Evolutionary conservation across 805 yeast species (phyloP).

Genomic region (Torulaspora indica): DNA sequence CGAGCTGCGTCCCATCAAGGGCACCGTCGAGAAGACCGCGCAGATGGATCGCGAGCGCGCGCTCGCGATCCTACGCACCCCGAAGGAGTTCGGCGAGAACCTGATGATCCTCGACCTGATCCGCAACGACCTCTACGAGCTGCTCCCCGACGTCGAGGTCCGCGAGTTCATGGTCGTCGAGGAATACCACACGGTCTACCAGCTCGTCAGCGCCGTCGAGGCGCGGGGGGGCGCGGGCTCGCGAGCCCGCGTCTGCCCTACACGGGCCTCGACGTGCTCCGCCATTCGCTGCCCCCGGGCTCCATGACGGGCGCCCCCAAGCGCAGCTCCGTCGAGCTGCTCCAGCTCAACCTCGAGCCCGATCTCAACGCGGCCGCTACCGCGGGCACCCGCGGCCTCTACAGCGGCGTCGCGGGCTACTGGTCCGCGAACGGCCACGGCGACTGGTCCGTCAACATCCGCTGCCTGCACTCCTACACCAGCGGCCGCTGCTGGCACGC

Average conservation of each 20-base stretch:
- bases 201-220: constrained; percentile 81
- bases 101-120: constrained; percentile 95
- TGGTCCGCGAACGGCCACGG: constrained; percentile 85
- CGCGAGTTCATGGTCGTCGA: constrained; percentile 84
- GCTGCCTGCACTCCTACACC: constrained; percentile 69
- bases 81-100: constrained; percentile 93
- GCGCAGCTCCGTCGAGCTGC: constrained; percentile 79
- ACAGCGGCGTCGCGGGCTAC: constrained; percentile 93
- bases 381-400: constrained; percentile 59
- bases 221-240: constrained; percentile 59
- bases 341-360: constrained; percentile 43
- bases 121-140: constrained; percentile 78
- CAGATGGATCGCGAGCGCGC: constrained; percentile 57
- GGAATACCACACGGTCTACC: constrained; percentile 87
- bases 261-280: constrained; percentile 73
- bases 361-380: constrained; percentile 34
- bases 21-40: constrained; percentile 73
- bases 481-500: constrained; percentile 61
- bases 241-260: constrained; percentile 29
- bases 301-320: constrained; percentile 99
- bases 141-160: constrained; percentile 62
- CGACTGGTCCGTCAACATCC: constrained; percentile 94
- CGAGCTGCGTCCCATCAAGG: constrained; percentile 92
- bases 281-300: constrained; percentile 88
- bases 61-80: constrained; percentile 59